Evolutionary conservation across 768 basidiomycete species (phyloP), one percentile per base, ranked within the genome.

Genomic region (Sistotremastrum niveocremeum): DNA sequence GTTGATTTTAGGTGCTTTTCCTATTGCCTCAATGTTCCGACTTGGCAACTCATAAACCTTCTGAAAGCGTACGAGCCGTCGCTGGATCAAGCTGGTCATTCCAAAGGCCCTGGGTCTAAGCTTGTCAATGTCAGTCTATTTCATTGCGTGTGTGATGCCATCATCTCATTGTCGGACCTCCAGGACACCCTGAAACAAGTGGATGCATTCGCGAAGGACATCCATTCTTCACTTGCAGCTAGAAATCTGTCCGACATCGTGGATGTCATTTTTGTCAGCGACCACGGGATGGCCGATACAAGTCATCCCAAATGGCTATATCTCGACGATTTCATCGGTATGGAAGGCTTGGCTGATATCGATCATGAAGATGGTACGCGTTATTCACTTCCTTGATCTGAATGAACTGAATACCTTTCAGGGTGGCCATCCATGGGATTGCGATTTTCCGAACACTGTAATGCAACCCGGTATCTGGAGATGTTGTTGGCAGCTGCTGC

Each of bases 261-360:
- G 8, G 87, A 95, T 58, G 70, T 94, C 33, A 72, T 94, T 28
- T 90, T 93, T 54, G 89, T 95, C 51, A 84, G 81, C 50, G 86
- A 88, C 57, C 84, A 89, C 54, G 88, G 87, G n/a, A 91, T 89
- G 85, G 81, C 78, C 1, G 84, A 87, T 58, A 94, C 88, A n/a
- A 78, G 77, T 49, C 72, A 84, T 51, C 78, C 79, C 0, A 75
- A 81, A 42, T 70, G 74, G 41, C 63, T 93, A 34, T 86, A 81
- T 60, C 68, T 95, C 45, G 88, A 95, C 57, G 82, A 87, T 52
- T 75, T 88, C 47, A 65, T 88, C 34, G 84, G 82, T 2, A 62
- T 70, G 35, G 75, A 77, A 3, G 83, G 79, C 3, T 68, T 76
- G 42, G 56, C 62, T 4, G 62, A 62, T 10, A 79, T 89, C 39